Evolutionary conservation across 2,329 filamentous ascomycete genomes (phyloP), one percentile per base, ranked within the genome.

Genomic region (Paradendryphiella salina): DNA sequence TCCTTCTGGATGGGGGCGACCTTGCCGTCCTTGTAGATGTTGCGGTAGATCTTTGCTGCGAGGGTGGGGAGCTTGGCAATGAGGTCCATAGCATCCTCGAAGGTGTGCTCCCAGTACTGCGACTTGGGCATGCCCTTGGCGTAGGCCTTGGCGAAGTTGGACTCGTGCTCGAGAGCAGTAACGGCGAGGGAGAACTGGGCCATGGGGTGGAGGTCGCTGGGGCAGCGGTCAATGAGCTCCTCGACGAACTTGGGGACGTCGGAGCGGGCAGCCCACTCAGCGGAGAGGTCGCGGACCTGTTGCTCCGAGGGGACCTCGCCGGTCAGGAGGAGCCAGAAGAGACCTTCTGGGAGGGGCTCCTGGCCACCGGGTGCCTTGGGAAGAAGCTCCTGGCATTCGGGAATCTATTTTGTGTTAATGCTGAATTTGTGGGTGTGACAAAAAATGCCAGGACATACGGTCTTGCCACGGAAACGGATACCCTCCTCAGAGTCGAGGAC

Each of bases 11-110:
- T 85, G 48, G 91, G 77, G 55, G 90, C 89, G 65, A 99, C 93
- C 87, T 97, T 97, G 81, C 94, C 94, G 74, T 96, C 94, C 87
- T 97, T 96, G 90, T 96, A 99, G 77, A 97, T 88, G 78, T 99
- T 99, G 83, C 96, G 94, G 87, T 99, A 99, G 85, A 99, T 99
- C 81, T 91, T 90, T 60, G 94, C 83, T 61, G 94, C 94, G 72
- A 99, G 96, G 76, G 90, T 96, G 75, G 94, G 94, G 69, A 99
- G 89, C 87, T 97, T 97, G 74, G 94, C 94, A 76, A 99, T 99
- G 76, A 99, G 83, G 80, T 99, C 93, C 93, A 99, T 97, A 58
- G 92, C 94, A 81, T 99, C 94, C 85, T 99, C 94, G 73, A 95
- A 99, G 69, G 92, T 96, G 85, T 97, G 92, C 79, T 87, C 86